A percentile compares a stretch with the other conserved stretches of the same genome.
Evolutionary conservation across 2,329 filamentous ascomycete species (phyloP).

Genomic region (Ophiostoma sp.): DNA sequence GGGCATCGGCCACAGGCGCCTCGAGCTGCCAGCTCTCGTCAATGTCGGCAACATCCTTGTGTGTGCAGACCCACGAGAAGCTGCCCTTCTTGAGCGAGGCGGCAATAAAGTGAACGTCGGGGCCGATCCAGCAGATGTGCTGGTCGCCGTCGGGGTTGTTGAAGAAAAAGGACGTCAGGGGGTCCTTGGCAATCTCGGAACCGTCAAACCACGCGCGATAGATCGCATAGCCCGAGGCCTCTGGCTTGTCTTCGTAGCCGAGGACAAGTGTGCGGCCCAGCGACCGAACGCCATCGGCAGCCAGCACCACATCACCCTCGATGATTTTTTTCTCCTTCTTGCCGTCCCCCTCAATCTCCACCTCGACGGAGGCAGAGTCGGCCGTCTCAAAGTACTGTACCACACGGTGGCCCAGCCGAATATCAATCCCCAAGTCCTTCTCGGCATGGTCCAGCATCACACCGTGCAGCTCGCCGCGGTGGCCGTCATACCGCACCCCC

Average conservation of each 20-base stretch:
- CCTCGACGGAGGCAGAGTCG: slow-evolving; percentile 49
- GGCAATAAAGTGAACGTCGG: slow-evolving; percentile 54
- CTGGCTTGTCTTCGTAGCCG: slow-evolving; percentile 46
- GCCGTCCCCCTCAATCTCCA: slow-evolving; percentile 35
- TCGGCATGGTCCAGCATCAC: slow-evolving; percentile 52
- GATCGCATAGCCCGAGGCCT: slow-evolving; percentile 47
- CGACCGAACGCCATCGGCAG: slow-evolving; percentile 52
- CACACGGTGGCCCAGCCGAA: slow-evolving; percentile 51
- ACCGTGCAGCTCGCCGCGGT: slow-evolving; percentile 54
- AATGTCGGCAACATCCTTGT: slow-evolving; percentile 49
- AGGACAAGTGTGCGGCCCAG: slow-evolving; percentile 47
- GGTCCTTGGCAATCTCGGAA: slow-evolving; percentile 30
- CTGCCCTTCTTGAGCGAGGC: slow-evolving; percentile 56
- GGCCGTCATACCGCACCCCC: slow-evolving; percentile 54
- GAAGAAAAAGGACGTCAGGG: slow-evolving; percentile 29
- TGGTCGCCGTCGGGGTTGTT: slow-evolving; percentile 45
- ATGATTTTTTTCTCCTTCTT: neutral
- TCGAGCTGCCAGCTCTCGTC: slow-evolving; percentile 49
- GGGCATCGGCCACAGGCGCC: slow-evolving; percentile 43
- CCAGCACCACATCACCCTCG: slow-evolving; percentile 49
- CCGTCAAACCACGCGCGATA: slow-evolving; percentile 49
- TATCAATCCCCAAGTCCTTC: slow-evolving; percentile 52
- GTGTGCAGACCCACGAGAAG: slow-evolving; percentile 56
- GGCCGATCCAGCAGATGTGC: slow-evolving; percentile 54
- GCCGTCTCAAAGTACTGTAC: slow-evolving; percentile 53